These are phyloP conservation scores for Triglochin maritima DNA, from an alignment of 106 monocot genomes.

Conservation along the genomic window DNA sequence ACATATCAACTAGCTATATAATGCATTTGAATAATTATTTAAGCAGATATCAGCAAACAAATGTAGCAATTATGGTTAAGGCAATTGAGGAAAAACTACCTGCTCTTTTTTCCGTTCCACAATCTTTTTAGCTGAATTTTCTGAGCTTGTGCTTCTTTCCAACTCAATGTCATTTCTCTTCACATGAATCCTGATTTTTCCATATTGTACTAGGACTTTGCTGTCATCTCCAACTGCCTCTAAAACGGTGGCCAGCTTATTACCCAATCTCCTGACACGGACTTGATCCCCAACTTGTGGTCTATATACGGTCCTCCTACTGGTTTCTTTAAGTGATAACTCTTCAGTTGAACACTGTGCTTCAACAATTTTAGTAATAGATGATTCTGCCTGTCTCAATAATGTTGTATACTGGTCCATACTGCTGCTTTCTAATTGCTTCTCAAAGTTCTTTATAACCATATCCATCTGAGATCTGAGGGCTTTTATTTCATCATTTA, in stretches of 20 bases:
- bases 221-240: conserved; percentile 45
- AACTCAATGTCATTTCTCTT: conserved; percentile 3
- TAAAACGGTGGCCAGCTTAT: conserved; percentile 48
- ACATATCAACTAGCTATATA: too few relatives aligned
- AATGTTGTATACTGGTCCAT: conserved; percentile 37
- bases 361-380: conserved; percentile 50
- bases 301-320: conserved; percentile 13
- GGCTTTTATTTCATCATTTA: conserved; percentile 40
- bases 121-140: conserved; percentile 2
- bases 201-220: conserved; percentile 45
- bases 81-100: conserved; percentile 11
- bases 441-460: conserved; percentile 46
- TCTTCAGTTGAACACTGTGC: conserved; percentile 26
- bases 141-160: not conserved
- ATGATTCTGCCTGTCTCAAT: conserved; percentile 43
- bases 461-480: conserved; percentile 54
- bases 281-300: conserved; percentile 70
- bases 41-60: not conserved
- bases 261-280: conserved; percentile 51
- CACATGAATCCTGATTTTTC: conserved; percentile 65
- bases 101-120: conserved; percentile 13
- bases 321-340: conserved; percentile 7
- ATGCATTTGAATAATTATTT: not conserved
- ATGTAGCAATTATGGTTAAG: not conserved
- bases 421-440: conserved; percentile 28